A percentile compares a stretch with the other conserved stretches of the same genome.
Evolutionary conservation across 1,139 yeast species (phyloP).

Genomic region (Suhomyces wounanorum): DNA sequence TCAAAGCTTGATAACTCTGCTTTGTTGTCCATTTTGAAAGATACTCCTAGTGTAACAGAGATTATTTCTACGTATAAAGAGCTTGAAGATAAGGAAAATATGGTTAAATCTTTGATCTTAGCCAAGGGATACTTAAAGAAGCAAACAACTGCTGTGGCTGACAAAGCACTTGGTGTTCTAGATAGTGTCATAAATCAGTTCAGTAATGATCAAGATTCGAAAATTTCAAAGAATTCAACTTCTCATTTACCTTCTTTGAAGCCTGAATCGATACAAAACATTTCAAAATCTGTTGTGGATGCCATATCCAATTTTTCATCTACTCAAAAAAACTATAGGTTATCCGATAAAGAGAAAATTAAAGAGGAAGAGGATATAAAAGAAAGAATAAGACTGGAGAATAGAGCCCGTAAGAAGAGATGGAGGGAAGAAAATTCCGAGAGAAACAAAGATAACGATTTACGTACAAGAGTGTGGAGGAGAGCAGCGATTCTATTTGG

Average conservation of each 20-base stretch:
- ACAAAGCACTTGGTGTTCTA: conserved; percentile 26
- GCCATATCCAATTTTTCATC: conserved; percentile 32
- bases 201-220: conserved; percentile 11
- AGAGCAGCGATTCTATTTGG: conserved; percentile 75
- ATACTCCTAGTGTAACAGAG: conserved; percentile 23
- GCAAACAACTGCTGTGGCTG: conserved; percentile 17
- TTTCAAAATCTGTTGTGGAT: conserved; percentile 34
- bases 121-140: conserved; percentile 40
- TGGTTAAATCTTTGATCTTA: conserved; percentile 38
- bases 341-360: conserved; percentile 27
- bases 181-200: conserved; percentile 30
- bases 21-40: conserved; percentile 15
- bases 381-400: conserved; percentile 67
- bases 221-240: background rate
- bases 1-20: conserved; percentile 8
- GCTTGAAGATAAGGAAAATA: conserved; percentile 26
- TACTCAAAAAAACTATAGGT: conserved; percentile 19
- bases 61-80: conserved; percentile 30
- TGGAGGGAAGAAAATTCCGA: conserved; percentile 88
- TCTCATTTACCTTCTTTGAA: conserved; percentile 12
- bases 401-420: conserved; percentile 81
- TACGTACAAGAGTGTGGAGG: conserved; percentile 73
- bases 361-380: conserved; percentile 41
- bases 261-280: conserved; percentile 27
- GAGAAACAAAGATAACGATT: conserved; percentile 84